phyloP scores from a whole-genome alignment of 2,329 filamentous ascomycete species.

The Claviceps citrina region DNA sequence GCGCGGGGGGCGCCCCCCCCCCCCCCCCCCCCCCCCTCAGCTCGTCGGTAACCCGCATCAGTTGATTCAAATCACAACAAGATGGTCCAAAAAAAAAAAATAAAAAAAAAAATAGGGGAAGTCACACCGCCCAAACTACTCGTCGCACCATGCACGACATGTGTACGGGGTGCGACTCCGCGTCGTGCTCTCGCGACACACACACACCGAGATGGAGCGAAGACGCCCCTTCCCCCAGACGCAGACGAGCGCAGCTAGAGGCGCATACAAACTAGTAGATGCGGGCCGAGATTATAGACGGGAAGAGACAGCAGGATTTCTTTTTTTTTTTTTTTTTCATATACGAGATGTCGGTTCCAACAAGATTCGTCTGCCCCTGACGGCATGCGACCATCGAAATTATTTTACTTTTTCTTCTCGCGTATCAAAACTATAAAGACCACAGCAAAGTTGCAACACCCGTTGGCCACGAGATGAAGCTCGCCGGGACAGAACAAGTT shows the following conservation, averaged over 20 bases:
- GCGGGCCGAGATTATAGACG: not conserved
- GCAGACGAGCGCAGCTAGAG: too few relatives aligned
- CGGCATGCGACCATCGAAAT: too few relatives aligned
- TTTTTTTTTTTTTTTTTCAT: too few relatives aligned
- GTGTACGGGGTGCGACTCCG: not conserved
- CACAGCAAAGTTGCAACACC: not conserved
- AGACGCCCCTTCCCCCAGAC: too few relatives aligned
- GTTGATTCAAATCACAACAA: not conserved
- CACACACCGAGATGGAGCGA: not conserved
- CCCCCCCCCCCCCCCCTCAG: not conserved
- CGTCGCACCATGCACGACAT: not conserved
- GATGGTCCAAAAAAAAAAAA: not conserved
- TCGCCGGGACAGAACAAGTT: not conserved
- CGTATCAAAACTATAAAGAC: not conserved
- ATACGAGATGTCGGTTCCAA: not conserved
- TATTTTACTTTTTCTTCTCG: not conserved
- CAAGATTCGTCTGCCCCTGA: too few relatives aligned
- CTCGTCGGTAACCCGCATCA: not conserved
- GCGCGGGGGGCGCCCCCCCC: not conserved
- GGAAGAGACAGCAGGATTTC: not conserved
- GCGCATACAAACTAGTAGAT: not conserved
- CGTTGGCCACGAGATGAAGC: not conserved
- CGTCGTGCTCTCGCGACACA: not conserved
- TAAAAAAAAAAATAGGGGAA: not conserved
- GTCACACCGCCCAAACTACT: too few relatives aligned